phyloP scores from a whole-genome alignment of 2,329 filamentous ascomycete species.

The Pleomassaria siparia region DNA sequence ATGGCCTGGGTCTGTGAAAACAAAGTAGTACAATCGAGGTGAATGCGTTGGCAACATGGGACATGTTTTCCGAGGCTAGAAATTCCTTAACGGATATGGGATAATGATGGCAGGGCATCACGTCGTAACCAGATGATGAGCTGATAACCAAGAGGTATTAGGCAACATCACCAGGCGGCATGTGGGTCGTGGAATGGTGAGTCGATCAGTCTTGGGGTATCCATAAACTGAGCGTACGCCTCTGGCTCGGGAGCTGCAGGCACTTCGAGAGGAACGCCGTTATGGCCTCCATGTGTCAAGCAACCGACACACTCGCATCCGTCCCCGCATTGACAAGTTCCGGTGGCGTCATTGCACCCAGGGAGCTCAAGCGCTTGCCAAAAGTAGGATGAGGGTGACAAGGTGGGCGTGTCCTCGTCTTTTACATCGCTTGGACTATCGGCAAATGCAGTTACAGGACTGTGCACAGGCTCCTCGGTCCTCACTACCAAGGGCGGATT shows the following conservation, averaged over 20 bases:
- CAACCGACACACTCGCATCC: constrained; percentile 57
- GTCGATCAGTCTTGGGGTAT: no score
- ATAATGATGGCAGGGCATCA: no score
- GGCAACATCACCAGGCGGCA: not conserved
- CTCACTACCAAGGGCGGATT: constrained; percentile 15
- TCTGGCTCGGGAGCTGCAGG: constrained; percentile 3
- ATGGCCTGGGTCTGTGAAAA: no score
- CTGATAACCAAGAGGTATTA: no score
- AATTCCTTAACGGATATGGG: no score
- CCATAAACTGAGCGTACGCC: not conserved
- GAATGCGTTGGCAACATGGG: no score
- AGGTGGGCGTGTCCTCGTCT: constrained; percentile 35
- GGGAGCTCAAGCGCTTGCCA: constrained; percentile 41
- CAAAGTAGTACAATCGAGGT: no score
- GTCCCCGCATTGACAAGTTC: constrained; percentile 55
- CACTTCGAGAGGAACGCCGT: constrained; percentile 43
- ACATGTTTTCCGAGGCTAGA: no score
- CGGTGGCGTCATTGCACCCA: constrained; percentile 51
- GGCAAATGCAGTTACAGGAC: constrained; percentile 12
- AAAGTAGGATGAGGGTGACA: constrained; percentile 43
- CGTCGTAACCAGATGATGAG: not conserved
- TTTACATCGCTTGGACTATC: constrained; percentile 35
- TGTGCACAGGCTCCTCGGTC: constrained; percentile 17
- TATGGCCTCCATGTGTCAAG: constrained; percentile 54
- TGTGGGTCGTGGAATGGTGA: not conserved